phyloP scores from a whole-genome alignment of 1,284 basidiomycete species.

The Salmacisia buchloeana region DNA sequence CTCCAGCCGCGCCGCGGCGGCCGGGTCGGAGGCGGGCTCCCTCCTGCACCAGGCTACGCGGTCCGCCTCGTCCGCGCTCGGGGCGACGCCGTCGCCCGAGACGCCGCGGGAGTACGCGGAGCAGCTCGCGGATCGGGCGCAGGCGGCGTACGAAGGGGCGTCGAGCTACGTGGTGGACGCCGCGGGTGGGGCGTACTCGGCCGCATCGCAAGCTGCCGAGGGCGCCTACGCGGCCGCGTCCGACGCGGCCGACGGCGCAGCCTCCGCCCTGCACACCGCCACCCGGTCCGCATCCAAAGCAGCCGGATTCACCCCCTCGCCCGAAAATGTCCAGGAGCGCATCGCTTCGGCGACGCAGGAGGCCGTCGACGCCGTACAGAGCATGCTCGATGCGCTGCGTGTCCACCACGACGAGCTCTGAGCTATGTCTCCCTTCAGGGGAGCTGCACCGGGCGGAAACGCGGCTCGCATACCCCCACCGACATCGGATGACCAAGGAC shows the following conservation, averaged over 20 bases:
- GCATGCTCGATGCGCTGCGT: too few relatives aligned
- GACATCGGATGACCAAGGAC: too few relatives aligned
- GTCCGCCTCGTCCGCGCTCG: conserved; percentile 3
- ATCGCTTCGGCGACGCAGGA: not conserved
- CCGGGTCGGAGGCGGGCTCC: too few relatives aligned
- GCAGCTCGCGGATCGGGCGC: not conserved
- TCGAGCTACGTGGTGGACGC: not conserved
- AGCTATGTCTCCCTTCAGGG: too few relatives aligned
- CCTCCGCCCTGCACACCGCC: too few relatives aligned
- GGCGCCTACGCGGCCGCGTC: not conserved
- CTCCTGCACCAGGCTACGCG: not conserved
- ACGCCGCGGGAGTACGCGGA: not conserved
- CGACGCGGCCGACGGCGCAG: not conserved
- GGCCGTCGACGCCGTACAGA: not conserved
- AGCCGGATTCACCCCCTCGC: not conserved
- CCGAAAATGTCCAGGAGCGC: not conserved
- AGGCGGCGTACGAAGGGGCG: conserved; percentile 1
- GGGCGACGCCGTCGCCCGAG: conserved; percentile 1
- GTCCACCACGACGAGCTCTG: conserved; percentile 5
- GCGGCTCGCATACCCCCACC: too few relatives aligned
- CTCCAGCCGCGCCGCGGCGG: too few relatives aligned
- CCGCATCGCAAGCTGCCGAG: not conserved
- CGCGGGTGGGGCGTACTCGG: too few relatives aligned
- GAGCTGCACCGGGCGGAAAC: too few relatives aligned
- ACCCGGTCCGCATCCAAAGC: not conserved